phyloP scores from a whole-genome alignment of 257 asterid species.

The Ligustrum vulgare region DNA sequence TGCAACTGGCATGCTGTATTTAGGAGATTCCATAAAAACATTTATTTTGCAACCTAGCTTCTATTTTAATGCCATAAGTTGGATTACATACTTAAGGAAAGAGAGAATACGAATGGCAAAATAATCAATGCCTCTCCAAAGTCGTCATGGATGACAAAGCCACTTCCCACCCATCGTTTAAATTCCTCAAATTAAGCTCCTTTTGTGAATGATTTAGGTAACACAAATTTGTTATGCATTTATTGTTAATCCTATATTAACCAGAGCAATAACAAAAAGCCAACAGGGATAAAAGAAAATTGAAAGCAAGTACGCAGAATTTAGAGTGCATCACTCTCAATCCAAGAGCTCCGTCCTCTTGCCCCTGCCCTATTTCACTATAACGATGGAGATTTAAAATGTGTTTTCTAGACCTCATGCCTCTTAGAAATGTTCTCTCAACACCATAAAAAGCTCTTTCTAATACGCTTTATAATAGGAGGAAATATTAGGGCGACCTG shows the following conservation, averaged over 20 bases:
- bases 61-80: conserved; percentile 14
- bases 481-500: background rate
- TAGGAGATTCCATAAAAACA: background rate
- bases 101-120: background rate
- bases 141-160: background rate
- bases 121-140: background rate
- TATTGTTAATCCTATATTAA: too few relatives aligned
- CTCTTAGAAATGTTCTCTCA: background rate
- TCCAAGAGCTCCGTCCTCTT: background rate
- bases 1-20: conserved; percentile 9
- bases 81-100: conserved; percentile 4
- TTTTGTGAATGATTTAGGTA: too few relatives aligned
- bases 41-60: conserved; percentile 15
- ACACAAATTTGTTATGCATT: too few relatives aligned
- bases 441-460: background rate
- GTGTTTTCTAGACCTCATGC: background rate
- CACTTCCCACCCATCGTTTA: background rate
- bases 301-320: background rate
- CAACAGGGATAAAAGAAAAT: background rate
- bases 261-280: background rate
- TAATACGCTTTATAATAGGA: background rate
- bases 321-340: background rate
- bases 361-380: background rate
- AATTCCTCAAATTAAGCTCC: background rate
- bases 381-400: background rate